Conservation (phyloP, 2,329 filamentous ascomycete genomes). For the Dactylellina haptotyla region DNA sequence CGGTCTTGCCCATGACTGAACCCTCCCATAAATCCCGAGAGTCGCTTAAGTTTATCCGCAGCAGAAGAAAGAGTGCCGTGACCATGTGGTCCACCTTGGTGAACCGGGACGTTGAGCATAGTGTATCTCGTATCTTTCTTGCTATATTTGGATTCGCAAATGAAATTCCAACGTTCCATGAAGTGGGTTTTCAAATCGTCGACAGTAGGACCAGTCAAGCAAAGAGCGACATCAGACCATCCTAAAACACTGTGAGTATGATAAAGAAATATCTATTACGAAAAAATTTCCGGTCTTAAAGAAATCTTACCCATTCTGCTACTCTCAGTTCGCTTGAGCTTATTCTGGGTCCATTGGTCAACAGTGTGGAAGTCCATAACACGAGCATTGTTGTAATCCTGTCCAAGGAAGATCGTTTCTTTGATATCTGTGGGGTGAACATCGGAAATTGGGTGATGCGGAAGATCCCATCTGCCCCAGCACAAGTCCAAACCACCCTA, state of each 20-base stretch:
- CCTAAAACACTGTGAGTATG: conserved; percentile 59
- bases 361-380: conserved; percentile 85
- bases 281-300: too few species aligned
- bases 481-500: conserved; percentile 78
- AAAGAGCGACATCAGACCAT: conserved; percentile 87
- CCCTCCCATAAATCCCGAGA: conserved; percentile 25
- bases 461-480: conserved; percentile 89
- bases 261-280: background rate
- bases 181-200: conserved; percentile 81
- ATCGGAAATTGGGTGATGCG: conserved; percentile 85
- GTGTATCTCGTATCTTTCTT: conserved; percentile 26
- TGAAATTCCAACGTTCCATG: conserved; percentile 87
- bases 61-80: conserved; percentile 28
- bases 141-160: conserved; percentile 76
- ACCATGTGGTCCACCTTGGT: conserved; percentile 28
- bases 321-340: conserved; percentile 80
- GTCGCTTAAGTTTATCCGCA: conserved; percentile 36
- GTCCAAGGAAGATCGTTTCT: conserved; percentile 82
- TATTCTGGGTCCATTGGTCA: conserved; percentile 82
- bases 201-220: conserved; percentile 77
- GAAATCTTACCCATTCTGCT: conserved; percentile 77
- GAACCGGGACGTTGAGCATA: conserved; percentile 17
- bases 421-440: conserved; percentile 81
- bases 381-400: conserved; percentile 90
- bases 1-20: background rate